Conservation (phyloP, 768 basidiomycete species). For the Agrocybe pediades region DNA sequence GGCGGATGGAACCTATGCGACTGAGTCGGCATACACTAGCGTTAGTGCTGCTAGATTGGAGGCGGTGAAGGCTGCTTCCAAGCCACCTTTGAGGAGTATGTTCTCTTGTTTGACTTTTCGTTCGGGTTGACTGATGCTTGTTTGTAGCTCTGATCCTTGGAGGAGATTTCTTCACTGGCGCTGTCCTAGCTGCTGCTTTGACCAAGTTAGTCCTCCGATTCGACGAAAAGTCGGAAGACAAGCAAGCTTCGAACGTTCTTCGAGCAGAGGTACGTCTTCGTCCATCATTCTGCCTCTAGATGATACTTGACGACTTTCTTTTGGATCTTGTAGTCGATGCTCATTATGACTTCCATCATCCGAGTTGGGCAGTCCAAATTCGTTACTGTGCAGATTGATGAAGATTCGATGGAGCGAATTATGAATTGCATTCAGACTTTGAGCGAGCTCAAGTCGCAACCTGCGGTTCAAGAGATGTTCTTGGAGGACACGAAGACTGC, state of each 20-base stretch:
- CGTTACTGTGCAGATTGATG: slow-evolving; percentile 92
- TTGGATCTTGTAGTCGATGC: slow-evolving; percentile 67
- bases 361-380: slow-evolving; percentile 98
- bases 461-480: slow-evolving; percentile 69
- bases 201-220: slow-evolving; percentile 91
- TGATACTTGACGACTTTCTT: neutral
- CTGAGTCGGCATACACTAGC: slow-evolving; percentile 86
- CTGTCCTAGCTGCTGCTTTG: slow-evolving; percentile 86
- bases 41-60: slow-evolving; percentile 67
- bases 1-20: slow-evolving; percentile 97
- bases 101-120: slow-evolving; percentile 5
- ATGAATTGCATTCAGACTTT: slow-evolving; percentile 95
- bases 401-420: slow-evolving; percentile 95
- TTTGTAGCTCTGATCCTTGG: slow-evolving; percentile 77
- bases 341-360: slow-evolving; percentile 97
- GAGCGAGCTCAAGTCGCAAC: slow-evolving; percentile 68
- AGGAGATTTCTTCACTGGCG: slow-evolving; percentile 96
- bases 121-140: neutral
- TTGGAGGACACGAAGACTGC: slow-evolving; percentile 88
- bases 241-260: slow-evolving; percentile 59
- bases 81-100: slow-evolving; percentile 86
- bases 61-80: slow-evolving; percentile 81
- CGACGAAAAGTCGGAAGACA: slow-evolving; percentile 50
- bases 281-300: neutral
- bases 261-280: slow-evolving; percentile 73